Percentiles rank a stretch among this genome's conserved stretches.
phyloP scores from a whole-genome alignment of 441 rosid genomes.

The Brassica balearica region DNA sequence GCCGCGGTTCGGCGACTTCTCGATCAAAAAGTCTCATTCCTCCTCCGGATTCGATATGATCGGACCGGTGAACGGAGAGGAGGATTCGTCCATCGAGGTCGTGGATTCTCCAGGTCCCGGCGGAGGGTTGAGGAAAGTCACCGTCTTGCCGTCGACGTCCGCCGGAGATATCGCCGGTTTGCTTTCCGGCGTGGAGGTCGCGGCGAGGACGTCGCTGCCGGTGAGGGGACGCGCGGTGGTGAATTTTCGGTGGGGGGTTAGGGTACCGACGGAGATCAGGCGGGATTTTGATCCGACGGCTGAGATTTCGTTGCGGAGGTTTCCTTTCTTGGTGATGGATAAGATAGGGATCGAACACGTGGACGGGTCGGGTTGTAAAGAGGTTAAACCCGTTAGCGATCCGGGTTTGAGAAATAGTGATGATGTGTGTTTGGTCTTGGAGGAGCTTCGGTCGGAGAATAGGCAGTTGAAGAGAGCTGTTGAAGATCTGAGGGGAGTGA shows the following conservation, averaged over 20 bases:
- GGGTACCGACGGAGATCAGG: conserved; percentile 70
- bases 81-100: conserved; percentile 65
- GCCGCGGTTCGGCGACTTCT: conserved; percentile 87
- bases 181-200: conserved; percentile 70
- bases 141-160: conserved; percentile 49
- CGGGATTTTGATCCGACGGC: conserved; percentile 48
- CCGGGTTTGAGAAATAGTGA: conserved; percentile 3
- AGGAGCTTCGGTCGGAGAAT: conserved; percentile 69
- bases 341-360: conserved; percentile 88
- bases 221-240: conserved; percentile 63
- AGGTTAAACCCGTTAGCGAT: not conserved
- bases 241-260: conserved; percentile 87
- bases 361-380: conserved; percentile 39
- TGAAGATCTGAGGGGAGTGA: conserved; percentile 71
- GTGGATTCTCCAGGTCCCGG: conserved; percentile 48
- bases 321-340: conserved; percentile 81
- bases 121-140: conserved; percentile 40
- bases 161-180: conserved; percentile 55
- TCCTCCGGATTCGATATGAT: conserved; percentile 55
- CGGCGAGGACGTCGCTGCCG: conserved; percentile 73
- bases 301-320: conserved; percentile 60
- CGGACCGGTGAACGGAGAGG: conserved; percentile 48
- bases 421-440: conserved; percentile 54
- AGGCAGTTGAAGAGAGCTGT: conserved; percentile 64
- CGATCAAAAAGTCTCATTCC: conserved; percentile 77